A percentile compares a stretch with the other conserved stretches of the same genome.
These are phyloP conservation scores for Cladosporium sp. DNA, from an alignment of 2,329 filamentous ascomycete species.

Conservation along the genomic window DNA sequence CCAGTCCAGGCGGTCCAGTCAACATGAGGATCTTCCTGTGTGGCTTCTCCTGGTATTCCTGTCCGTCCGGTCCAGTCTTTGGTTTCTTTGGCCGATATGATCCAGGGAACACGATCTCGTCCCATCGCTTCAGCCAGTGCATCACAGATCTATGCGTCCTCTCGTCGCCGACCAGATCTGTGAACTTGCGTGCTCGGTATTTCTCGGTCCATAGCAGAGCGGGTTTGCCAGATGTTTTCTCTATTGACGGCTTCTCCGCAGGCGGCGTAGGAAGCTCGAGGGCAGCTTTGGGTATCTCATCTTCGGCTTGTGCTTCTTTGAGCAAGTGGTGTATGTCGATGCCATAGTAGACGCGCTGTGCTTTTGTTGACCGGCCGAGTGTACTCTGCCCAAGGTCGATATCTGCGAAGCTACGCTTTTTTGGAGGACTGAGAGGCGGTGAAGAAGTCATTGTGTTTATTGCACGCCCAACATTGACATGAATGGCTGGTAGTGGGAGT, in stretches of 20 bases:
- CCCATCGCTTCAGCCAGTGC: constrained; percentile 93
- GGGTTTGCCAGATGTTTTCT: constrained; percentile 33
- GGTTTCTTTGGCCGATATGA: constrained; percentile 62
- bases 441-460: constrained; percentile 64
- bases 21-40: constrained; percentile 88
- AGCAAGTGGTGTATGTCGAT: constrained; percentile 87
- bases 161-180: constrained; percentile 92
- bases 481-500: background rate
- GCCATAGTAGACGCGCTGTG: constrained; percentile 81
- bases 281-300: constrained; percentile 42
- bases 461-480: constrained; percentile 37
- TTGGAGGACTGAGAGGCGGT: constrained; percentile 53
- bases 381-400: constrained; percentile 34
- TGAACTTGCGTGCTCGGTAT: constrained; percentile 87
- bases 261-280: constrained; percentile 38
- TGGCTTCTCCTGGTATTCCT: constrained; percentile 64
- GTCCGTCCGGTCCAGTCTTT: constrained; percentile 49
- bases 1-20: constrained; percentile 87
- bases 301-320: constrained; percentile 67
- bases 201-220: constrained; percentile 92
- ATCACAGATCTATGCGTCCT: constrained; percentile 87
- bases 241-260: constrained; percentile 40
- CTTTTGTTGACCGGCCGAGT: constrained; percentile 56
- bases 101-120: constrained; percentile 85
- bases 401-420: constrained; percentile 36